Conservation (phyloP, 345 rosid genomes). For the Eutrema heterophyllum region DNA sequence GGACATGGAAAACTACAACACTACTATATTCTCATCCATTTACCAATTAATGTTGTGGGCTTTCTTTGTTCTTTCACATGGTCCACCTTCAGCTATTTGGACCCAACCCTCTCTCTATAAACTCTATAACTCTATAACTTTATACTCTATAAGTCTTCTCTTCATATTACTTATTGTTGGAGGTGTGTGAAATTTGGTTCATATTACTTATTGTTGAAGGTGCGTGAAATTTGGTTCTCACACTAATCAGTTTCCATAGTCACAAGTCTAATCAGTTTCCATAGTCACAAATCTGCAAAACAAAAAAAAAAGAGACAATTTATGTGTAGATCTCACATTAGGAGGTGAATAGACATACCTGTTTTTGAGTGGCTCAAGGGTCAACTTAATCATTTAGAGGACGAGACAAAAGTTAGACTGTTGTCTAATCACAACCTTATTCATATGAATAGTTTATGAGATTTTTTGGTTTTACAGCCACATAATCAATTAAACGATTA, state of each 20-base stretch:
- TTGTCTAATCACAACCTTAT: conserved; percentile 21
- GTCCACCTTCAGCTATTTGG: conserved; percentile 26
- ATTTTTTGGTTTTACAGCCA: conserved; percentile 17
- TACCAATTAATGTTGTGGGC: conserved; percentile 31
- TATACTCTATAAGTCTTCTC: neutral
- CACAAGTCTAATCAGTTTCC: conserved; percentile 21
- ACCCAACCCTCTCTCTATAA: conserved; percentile 11
- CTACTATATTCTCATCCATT: conserved; percentile 19
- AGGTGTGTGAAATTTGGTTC: too few relatives aligned
- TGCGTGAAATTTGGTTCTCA: too few relatives aligned
- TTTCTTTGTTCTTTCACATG: conserved; percentile 32
- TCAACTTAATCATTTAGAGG: conserved; percentile 21
- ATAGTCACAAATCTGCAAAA: conserved; percentile 15
- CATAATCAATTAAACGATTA: conserved; percentile 19
- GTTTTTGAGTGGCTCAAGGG: conserved; percentile 32
- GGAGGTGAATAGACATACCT: conserved; percentile 21
- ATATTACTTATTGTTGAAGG: too few relatives aligned
- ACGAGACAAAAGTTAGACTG: conserved; percentile 25
- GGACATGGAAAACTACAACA: conserved; percentile 32
- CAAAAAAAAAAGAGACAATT: neutral
- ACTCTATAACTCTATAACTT: neutral
- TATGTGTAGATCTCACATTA: conserved; percentile 13
- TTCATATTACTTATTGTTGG: conserved; percentile 10
- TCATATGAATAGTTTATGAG: conserved; percentile 24
- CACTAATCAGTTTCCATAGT: too few relatives aligned